phyloP scores from a whole-genome alignment of 495 filamentous ascomycete species.

The Annulohypoxylon maeteangense region DNA sequence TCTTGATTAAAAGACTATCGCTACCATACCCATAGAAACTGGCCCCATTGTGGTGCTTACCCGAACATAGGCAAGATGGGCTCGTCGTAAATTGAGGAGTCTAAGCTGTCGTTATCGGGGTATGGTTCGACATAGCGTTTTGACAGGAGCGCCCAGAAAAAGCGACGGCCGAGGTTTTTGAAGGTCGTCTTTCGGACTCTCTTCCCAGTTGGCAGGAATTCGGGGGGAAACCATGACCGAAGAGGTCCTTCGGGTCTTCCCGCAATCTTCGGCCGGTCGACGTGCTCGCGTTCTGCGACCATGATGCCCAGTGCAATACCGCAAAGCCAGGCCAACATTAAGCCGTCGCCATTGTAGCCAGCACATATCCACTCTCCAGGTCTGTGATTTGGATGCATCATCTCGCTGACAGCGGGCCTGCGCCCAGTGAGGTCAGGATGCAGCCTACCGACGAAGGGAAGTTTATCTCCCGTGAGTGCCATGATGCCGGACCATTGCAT shows the following conservation, averaged over 20 bases:
- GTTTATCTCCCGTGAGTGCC: conserved; percentile 56
- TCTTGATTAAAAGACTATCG: not conserved
- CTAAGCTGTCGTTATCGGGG: not conserved
- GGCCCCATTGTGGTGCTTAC: not conserved
- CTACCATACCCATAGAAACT: not conserved
- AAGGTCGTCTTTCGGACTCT: conserved; percentile 41
- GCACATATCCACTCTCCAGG: conserved; percentile 58
- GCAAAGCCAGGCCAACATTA: conserved; percentile 60
- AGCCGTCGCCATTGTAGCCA: conserved; percentile 61
- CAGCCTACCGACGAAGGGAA: conserved; percentile 61
- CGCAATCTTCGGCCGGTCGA: not conserved
- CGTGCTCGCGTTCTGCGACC: conserved; percentile 47
- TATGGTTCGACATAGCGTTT: not conserved
- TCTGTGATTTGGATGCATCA: not conserved
- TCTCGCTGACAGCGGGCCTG: not conserved
- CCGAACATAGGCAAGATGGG: not conserved
- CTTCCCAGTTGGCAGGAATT: conserved; percentile 38
- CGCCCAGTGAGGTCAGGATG: conserved; percentile 45
- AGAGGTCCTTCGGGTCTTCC: conserved; percentile 15
- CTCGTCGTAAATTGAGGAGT: too few species aligned
- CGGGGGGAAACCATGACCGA: conserved; percentile 49
- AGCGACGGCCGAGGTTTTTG: conserved; percentile 30
- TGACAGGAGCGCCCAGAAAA: conserved; percentile 7
- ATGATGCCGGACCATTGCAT: conserved; percentile 58
- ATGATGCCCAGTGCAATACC: conserved; percentile 56